Evolutionary conservation across 1,139 yeast genomes (phyloP).

Genomic region (Debaryomycetaceae sp.): DNA sequence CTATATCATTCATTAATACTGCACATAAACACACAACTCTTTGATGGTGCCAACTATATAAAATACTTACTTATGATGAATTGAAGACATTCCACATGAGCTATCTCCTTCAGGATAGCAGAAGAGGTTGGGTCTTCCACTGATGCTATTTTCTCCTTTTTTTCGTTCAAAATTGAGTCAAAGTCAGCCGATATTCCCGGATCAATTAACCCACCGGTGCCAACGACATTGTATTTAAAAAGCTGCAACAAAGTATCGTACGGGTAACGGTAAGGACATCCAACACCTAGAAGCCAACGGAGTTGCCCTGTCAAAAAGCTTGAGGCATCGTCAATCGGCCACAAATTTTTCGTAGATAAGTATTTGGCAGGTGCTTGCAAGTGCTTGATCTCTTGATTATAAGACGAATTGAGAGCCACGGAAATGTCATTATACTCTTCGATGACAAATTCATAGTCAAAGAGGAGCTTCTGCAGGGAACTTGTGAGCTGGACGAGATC

Average conservation of each 20-base stretch:
- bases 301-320: conserved; percentile 7
- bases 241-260: conserved; percentile 6
- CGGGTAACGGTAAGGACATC: conserved; percentile 18
- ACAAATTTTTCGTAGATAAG: not conserved
- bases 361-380: not conserved
- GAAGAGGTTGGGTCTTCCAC: not conserved
- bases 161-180: not conserved
- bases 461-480: not conserved
- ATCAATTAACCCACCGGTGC: not conserved
- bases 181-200: not conserved
- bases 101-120: not conserved
- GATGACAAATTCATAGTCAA: not conserved
- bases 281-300: conserved; percentile 21
- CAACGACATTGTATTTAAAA: not conserved
- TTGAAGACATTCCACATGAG: not conserved
- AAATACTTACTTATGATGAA: not conserved
- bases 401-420: not conserved
- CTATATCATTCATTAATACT: not conserved
- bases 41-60: not conserved
- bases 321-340: not conserved
- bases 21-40: not conserved
- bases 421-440: not conserved
- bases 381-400: not conserved
- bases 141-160: not conserved
- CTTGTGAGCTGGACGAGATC: not conserved